Percentiles rank a stretch among this genome's conserved stretches.
Evolutionary conservation across 179 eudicot genomes (phyloP).

Genomic region (Beta corolliflora): DNA sequence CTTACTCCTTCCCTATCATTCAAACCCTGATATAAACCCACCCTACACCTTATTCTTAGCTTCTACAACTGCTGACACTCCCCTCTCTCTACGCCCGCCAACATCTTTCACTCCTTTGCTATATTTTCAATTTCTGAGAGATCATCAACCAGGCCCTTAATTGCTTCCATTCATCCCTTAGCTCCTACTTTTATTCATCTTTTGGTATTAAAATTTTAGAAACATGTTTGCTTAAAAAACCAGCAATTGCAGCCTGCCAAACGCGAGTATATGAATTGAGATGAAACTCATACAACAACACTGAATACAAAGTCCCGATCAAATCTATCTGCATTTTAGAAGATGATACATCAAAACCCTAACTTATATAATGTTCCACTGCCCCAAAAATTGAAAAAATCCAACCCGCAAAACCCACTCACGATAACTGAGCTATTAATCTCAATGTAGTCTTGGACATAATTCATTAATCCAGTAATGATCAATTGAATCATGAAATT

Average conservation of each 20-base stretch:
- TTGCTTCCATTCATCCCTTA: neutral
- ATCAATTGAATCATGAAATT: neutral
- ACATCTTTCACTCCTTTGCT: neutral
- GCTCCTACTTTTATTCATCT: neutral
- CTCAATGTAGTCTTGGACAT: neutral
- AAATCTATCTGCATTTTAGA: neutral
- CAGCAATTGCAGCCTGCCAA: neutral
- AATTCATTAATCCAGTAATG: neutral
- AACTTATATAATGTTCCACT: neutral
- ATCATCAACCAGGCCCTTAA: neutral
- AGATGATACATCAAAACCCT: neutral
- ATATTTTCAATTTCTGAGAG: neutral
- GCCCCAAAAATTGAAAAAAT: neutral
- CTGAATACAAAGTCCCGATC: neutral
- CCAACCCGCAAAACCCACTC: neutral
- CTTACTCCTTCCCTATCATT: neutral
- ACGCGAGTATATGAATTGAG: neutral
- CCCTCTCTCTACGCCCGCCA: neutral
- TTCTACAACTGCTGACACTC: neutral
- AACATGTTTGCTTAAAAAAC: neutral
- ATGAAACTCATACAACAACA: neutral
- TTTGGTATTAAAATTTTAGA: neutral
- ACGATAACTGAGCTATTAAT: neutral
- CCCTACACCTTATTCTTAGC: neutral
- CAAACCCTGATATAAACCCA: neutral